phyloP scores from a whole-genome alignment of 768 basidiomycete genomes.

The Omphalotus guepiniiformis region DNA sequence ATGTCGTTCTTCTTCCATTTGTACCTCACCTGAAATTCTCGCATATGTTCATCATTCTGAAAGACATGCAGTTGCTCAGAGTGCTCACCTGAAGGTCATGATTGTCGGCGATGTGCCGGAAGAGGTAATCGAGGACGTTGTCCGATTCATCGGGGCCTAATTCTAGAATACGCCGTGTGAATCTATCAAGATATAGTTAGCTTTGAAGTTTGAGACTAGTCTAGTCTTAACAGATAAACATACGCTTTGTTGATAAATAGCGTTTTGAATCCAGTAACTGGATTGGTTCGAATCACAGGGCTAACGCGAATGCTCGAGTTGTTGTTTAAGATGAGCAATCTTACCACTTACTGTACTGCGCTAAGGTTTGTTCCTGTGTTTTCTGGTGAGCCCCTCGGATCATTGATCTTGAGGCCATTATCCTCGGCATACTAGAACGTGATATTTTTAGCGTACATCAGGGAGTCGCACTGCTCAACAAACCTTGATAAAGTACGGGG shows the following conservation, averaged over 20 bases:
- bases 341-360: conserved; percentile 42
- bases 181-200: conserved; percentile 25
- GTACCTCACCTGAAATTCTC: conserved; percentile 35
- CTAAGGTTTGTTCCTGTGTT: conserved; percentile 46
- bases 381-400: conserved; percentile 46
- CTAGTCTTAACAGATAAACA: too few species aligned
- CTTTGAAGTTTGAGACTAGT: not conserved
- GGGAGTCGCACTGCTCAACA: not conserved
- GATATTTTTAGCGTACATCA: not conserved
- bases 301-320: conserved; percentile 15
- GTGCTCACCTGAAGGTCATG: conserved; percentile 46
- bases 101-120: conserved; percentile 48
- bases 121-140: conserved; percentile 43
- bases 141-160: conserved; percentile 51
- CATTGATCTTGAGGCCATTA: conserved; percentile 28
- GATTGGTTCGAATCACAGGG: conserved; percentile 52
- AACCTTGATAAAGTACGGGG: conserved; percentile 37
- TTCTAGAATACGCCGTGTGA: conserved; percentile 53
- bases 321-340: not conserved
- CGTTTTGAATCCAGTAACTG: conserved; percentile 56
- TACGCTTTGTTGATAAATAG: conserved; percentile 52
- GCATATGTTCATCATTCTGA: not conserved
- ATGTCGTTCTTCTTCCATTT: conserved; percentile 49
- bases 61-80: not conserved
- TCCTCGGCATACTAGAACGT: conserved; percentile 26